A percentile compares a stretch with the other conserved stretches of the same genome.
Evolutionary conservation across 371 early-diverging fungal genomes (phyloP).

Genomic region (Apophysomyces ossiformis): DNA sequence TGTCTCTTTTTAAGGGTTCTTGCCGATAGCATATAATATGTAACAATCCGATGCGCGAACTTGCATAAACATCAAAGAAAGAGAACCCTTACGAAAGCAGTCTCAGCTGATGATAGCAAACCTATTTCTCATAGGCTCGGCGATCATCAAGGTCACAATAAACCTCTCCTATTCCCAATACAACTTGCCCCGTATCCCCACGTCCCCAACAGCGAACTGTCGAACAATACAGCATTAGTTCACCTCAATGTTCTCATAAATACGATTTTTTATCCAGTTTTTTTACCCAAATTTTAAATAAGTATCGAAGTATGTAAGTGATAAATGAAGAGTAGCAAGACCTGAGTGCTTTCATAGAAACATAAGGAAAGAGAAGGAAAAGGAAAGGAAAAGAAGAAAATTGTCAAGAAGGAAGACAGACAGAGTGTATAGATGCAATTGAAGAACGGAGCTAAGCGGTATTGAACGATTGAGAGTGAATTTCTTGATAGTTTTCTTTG

Average conservation of each 20-base stretch:
- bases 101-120: slow-evolving; percentile 4
- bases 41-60: background rate
- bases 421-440: background rate
- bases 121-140: slow-evolving; percentile 5
- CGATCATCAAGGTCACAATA: background rate
- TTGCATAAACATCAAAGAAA: background rate
- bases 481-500: background rate
- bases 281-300: background rate
- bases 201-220: background rate
- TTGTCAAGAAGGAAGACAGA: background rate
- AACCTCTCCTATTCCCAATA: background rate
- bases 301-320: background rate
- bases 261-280: background rate
- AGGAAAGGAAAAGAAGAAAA: background rate
- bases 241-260: background rate
- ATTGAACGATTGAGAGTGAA: background rate
- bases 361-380: slow-evolving; percentile 9
- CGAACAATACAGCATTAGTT: background rate
- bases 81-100: background rate
- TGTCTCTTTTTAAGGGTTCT: slow-evolving; percentile 9
- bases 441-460: background rate
- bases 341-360: background rate
- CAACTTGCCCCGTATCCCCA: slow-evolving; percentile 12
- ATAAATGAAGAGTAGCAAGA: slow-evolving; percentile 4
- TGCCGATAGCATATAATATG: background rate